These are phyloP conservation scores for Scortechinia acanthostroma DNA, from an alignment of 2,329 filamentous ascomycete species.

Conservation along the genomic window DNA sequence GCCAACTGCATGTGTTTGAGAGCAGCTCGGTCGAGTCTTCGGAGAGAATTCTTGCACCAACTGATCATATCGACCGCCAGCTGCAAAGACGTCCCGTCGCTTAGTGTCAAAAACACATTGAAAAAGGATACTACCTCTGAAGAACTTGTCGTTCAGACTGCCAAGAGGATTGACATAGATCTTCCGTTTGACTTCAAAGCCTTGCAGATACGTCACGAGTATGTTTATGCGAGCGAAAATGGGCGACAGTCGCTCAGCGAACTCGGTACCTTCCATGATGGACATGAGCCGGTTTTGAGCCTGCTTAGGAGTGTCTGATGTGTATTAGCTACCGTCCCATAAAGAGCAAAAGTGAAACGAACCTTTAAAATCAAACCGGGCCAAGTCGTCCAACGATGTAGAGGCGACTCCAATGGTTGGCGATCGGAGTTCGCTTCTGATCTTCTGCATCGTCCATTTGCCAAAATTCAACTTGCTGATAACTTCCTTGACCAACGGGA, in stretches of 20 bases:
- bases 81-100: slow-evolving; percentile 78
- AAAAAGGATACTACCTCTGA: slow-evolving; percentile 77
- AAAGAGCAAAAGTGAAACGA: slow-evolving; percentile 11
- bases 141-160: slow-evolving; percentile 88
- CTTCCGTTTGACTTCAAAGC: slow-evolving; percentile 69
- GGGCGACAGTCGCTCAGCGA: slow-evolving; percentile 67
- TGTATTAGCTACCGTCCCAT: not conserved
- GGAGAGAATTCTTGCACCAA: slow-evolving; percentile 79
- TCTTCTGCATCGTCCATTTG: slow-evolving; percentile 74
- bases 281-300: slow-evolving; percentile 50
- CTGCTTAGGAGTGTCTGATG: slow-evolving; percentile 44
- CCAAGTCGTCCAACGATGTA: slow-evolving; percentile 83
- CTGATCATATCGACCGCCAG: slow-evolving; percentile 85
- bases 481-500: slow-evolving; percentile 70
- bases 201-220: slow-evolving; percentile 70
- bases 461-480: slow-evolving; percentile 82
- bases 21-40: slow-evolving; percentile 51
- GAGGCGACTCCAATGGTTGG: slow-evolving; percentile 75
- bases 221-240: slow-evolving; percentile 75
- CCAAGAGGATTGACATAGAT: slow-evolving; percentile 79
- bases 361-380: slow-evolving; percentile 85
- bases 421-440: slow-evolving; percentile 75
- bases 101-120: slow-evolving; percentile 84
- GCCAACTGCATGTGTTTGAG: slow-evolving; percentile 77
- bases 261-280: slow-evolving; percentile 55